Evolutionary conservation across 2,329 filamentous ascomycete species (phyloP).

Genomic region (Fusarium coicis): DNA sequence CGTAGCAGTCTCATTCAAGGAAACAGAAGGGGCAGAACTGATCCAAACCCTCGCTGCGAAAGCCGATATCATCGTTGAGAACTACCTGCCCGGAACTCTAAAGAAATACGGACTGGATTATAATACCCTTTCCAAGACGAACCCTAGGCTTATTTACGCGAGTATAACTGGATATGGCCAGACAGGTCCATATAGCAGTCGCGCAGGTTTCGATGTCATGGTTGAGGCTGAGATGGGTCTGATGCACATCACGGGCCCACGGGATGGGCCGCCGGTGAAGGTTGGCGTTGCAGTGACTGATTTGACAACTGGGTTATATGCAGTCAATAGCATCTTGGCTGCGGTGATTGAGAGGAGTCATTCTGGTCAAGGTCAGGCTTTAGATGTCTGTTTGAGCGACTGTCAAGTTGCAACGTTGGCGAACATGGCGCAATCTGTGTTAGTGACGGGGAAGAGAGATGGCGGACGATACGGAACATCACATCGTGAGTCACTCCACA

Average conservation of each 20-base stretch:
- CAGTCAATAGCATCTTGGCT: constrained; percentile 92
- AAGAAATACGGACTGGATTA: constrained; percentile 95
- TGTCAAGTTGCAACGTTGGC: constrained; percentile 94
- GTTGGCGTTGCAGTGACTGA: constrained; percentile 97
- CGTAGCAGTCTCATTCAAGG: constrained; percentile 87
- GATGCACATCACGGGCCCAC: constrained; percentile 94
- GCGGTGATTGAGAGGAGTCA: constrained; percentile 78
- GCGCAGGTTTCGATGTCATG: constrained; percentile 98
- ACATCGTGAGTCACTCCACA: constrained; percentile 72
- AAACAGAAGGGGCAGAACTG: constrained; percentile 83
- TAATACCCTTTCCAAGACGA: constrained; percentile 78
- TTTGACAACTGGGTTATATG: constrained; percentile 91
- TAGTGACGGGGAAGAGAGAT: constrained; percentile 88
- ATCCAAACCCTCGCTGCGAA: constrained; percentile 83
- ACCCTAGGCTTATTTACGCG: constrained; percentile 87
- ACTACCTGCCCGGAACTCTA: constrained; percentile 90
- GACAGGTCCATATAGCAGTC: constrained; percentile 84
- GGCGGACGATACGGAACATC: constrained; percentile 92
- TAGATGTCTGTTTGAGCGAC: constrained; percentile 89
- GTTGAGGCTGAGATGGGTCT: constrained; percentile 96
- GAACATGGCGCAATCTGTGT: constrained; percentile 90
- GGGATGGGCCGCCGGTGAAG: constrained; percentile 91
- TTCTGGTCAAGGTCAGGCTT: constrained; percentile 85
- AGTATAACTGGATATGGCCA: constrained; percentile 97
- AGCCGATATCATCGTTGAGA: constrained; percentile 93